Percentiles rank a stretch among this genome's conserved stretches.
Evolutionary conservation across 2,329 filamentous ascomycete species (phyloP).

Genomic region (Ilyonectria sp.): DNA sequence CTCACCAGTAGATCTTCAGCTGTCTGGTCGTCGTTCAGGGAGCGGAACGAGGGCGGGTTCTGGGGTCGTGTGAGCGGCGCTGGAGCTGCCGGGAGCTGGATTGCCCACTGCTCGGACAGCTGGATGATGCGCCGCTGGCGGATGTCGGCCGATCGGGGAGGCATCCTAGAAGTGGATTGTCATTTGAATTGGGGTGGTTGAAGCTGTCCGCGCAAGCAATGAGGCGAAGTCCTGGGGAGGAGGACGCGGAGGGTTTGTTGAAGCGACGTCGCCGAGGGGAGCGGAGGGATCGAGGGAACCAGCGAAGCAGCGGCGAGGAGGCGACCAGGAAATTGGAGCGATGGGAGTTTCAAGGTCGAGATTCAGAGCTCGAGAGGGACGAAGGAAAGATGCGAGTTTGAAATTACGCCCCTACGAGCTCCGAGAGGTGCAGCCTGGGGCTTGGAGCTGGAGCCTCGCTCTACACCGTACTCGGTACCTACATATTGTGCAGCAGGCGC

Average conservation of each 20-base stretch:
- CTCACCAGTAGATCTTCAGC: constrained; percentile 70
- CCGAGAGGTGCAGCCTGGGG: neutral
- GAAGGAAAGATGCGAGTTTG: neutral
- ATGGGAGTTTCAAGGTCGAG: neutral
- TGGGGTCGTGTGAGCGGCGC: constrained; percentile 59
- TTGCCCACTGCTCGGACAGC: constrained; percentile 66
- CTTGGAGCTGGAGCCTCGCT: neutral
- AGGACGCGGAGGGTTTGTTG: neutral
- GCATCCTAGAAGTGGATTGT: constrained; percentile 44
- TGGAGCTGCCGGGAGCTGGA: constrained; percentile 59
- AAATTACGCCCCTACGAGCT: neutral
- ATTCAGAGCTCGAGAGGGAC: neutral
- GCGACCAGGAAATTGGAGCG: neutral
- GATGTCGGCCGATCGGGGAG: constrained; percentile 52
- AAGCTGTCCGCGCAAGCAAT: neutral
- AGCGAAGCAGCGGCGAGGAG: neutral
- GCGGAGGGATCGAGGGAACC: neutral
- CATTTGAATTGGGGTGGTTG: constrained; percentile 30
- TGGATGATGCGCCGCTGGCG: constrained; percentile 65
- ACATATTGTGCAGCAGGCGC: neutral
- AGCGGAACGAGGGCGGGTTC: constrained; percentile 60
- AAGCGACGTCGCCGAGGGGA: neutral
- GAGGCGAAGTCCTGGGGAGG: neutral
- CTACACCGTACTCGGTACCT: no score
- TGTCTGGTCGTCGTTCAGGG: constrained; percentile 63